Evolutionary conservation across 2,329 filamentous ascomycete species (phyloP).

Genomic region (Arthrobotrys sinensis): DNA sequence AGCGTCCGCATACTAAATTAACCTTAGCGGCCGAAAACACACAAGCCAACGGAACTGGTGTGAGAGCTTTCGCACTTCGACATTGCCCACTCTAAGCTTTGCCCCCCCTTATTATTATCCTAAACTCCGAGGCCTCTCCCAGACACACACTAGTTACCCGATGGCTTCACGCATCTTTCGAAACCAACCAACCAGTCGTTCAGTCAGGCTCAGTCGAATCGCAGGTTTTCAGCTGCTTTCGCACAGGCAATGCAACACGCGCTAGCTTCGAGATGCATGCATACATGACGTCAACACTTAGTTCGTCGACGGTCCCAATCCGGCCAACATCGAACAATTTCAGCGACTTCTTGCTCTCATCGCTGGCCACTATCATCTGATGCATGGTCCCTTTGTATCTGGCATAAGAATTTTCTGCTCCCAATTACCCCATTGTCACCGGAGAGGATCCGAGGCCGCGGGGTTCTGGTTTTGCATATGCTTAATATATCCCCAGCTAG

Average conservation of each 20-base stretch:
- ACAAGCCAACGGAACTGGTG: too few species aligned
- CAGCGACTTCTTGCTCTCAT: not conserved
- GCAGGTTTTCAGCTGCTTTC: slow-evolving; percentile 37
- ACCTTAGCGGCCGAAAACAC: slow-evolving; percentile 35
- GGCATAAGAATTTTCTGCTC: too few species aligned
- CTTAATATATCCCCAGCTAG: slow-evolving; percentile 2
- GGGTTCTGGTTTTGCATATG: slow-evolving; percentile 7
- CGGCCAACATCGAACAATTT: not conserved
- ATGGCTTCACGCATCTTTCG: not conserved
- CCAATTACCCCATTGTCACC: too few species aligned
- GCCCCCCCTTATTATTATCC: not conserved
- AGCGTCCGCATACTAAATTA: slow-evolving; percentile 55
- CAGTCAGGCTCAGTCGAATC: not conserved
- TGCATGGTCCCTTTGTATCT: too few species aligned
- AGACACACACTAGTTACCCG: not conserved
- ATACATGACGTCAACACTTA: slow-evolving; percentile 51
- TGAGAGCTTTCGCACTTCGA: too few species aligned
- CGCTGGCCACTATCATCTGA: not conserved
- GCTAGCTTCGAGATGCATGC: slow-evolving; percentile 21
- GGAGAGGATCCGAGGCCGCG: slow-evolving; percentile 3
- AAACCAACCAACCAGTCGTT: not conserved
- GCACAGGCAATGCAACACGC: slow-evolving; percentile 20
- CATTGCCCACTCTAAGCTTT: not conserved
- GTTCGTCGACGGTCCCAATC: slow-evolving; percentile 2
- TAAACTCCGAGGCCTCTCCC: slow-evolving; percentile 36